Evolutionary conservation across 768 basidiomycete genomes (phyloP).

Genomic region (Trametes villosa): DNA sequence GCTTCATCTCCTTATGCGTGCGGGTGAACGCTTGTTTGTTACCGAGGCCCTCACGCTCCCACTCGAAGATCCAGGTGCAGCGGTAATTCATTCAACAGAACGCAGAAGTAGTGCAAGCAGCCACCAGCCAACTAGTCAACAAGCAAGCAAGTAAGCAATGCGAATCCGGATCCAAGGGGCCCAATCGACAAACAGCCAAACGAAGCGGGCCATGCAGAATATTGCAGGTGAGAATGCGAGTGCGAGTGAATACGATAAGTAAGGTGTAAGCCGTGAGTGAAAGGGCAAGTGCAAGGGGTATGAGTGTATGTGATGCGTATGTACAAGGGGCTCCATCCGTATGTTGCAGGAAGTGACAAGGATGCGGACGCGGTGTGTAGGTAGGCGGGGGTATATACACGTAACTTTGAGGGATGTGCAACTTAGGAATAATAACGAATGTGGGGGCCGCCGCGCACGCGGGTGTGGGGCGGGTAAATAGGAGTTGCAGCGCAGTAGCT

Average conservation of each 20-base stretch:
- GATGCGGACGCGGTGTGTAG: no score
- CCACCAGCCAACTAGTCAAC: background rate
- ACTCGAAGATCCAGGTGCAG: no score
- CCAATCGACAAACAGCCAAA: no score
- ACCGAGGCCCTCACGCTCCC: no score
- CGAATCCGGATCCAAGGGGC: no score
- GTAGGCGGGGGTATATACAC: slow-evolving; percentile 25
- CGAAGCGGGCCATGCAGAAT: no score
- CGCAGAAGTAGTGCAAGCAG: background rate
- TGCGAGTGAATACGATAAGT: background rate
- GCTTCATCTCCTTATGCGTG: background rate
- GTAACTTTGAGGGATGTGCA: background rate
- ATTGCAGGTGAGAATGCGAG: no score
- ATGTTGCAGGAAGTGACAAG: no score
- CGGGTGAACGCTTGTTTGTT: background rate
- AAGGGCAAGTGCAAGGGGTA: background rate
- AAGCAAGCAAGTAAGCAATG: slow-evolving; percentile 3
- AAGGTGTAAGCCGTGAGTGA: no score
- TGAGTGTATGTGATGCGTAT: background rate
- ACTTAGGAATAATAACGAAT: slow-evolving; percentile 10
- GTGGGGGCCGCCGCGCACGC: slow-evolving; percentile 18
- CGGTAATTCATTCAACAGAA: background rate
- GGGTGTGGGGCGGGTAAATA: slow-evolving; percentile 13
- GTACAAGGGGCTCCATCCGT: no score
- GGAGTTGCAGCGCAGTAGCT: slow-evolving; percentile 9